These are phyloP conservation scores for Colletotrichum tropicicola DNA, from an alignment of 2,329 filamentous ascomycete genomes.

Conservation along the genomic window DNA sequence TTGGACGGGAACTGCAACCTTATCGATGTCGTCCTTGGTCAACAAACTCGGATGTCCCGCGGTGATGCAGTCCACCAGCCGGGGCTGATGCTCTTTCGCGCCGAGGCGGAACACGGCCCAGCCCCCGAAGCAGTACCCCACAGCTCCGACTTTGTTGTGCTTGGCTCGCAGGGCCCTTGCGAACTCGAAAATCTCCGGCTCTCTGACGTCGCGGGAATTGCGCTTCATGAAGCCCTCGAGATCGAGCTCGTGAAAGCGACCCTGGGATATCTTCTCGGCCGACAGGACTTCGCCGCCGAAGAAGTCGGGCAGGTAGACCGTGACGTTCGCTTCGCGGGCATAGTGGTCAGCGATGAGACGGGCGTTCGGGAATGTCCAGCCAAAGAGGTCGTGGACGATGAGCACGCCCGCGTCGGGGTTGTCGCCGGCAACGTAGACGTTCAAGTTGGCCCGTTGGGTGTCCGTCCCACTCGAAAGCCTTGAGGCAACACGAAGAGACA, in stretches of 20 bases:
- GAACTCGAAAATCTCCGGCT: constrained; percentile 49
- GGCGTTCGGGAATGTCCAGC: constrained; percentile 54
- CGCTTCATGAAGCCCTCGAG: constrained; percentile 45
- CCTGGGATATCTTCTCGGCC: constrained; percentile 38
- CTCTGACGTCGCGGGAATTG: constrained; percentile 47
- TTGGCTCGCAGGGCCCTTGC: constrained; percentile 44
- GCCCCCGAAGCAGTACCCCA: constrained; percentile 61
- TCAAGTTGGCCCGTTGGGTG: constrained; percentile 42
- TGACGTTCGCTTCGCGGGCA: constrained; percentile 52
- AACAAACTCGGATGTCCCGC: constrained; percentile 55
- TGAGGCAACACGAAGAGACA: constrained; percentile 39
- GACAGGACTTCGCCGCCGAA: constrained; percentile 46
- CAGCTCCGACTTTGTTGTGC: constrained; percentile 48
- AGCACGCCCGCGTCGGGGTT: constrained; percentile 45
- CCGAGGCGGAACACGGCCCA: constrained; percentile 60
- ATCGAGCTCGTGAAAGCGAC: constrained; percentile 45
- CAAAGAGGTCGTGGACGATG: constrained; percentile 48
- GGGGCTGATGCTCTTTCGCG: constrained; percentile 41
- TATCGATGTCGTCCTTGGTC: constrained; percentile 54
- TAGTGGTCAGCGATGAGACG: constrained; percentile 57
- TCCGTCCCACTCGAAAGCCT: constrained; percentile 51
- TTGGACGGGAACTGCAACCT: constrained; percentile 57
- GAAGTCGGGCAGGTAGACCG: constrained; percentile 51
- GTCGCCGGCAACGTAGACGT: constrained; percentile 47
- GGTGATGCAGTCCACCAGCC: constrained; percentile 54